These are phyloP conservation scores for Boechera stricta DNA, from an alignment of 345 rosid genomes.

Conservation along the genomic window DNA sequence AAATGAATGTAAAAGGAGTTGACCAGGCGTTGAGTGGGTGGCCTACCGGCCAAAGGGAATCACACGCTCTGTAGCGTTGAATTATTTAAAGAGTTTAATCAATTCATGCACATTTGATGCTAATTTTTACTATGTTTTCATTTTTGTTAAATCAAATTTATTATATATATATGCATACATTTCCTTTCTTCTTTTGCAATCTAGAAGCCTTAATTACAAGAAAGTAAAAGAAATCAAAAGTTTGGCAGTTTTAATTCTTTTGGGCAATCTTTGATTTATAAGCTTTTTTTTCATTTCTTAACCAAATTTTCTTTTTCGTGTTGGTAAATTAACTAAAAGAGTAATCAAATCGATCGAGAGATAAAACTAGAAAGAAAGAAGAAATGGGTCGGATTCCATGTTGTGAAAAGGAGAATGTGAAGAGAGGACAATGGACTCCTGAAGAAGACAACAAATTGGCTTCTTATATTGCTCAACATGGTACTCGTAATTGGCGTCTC, in stretches of 20 bases:
- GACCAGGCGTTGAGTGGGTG: constrained; percentile 92
- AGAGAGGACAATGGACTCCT: constrained; percentile 98
- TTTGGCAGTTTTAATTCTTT: constrained; percentile 43
- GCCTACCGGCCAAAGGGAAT: constrained; percentile 75
- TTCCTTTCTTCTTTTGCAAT: constrained; percentile 44
- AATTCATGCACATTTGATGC: constrained; percentile 83
- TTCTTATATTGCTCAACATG: constrained; percentile 89
- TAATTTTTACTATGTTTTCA: constrained; percentile 6
- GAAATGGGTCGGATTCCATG: constrained; percentile 92
- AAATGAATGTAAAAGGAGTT: constrained; percentile 42
- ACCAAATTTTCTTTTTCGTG: background rate
- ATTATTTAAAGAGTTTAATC: constrained; percentile 70
- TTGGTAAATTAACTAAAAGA: constrained; percentile 35
- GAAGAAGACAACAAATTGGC: constrained; percentile 97
- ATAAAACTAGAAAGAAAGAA: constrained; percentile 11
- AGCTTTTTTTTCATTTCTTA: constrained; percentile 6
- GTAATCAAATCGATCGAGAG: background rate
- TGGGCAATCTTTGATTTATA: constrained; percentile 43
- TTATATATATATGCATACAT: constrained; percentile 38
- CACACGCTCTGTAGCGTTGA: constrained; percentile 95
- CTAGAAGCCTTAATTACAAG: constrained; percentile 38
- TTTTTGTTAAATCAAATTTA: background rate
- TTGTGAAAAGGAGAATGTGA: constrained; percentile 91
- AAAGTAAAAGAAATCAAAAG: constrained; percentile 31
- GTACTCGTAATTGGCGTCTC: constrained; percentile 95